These are phyloP conservation scores for Cutaneotrichosporon curvatum DNA, from an alignment of 1,284 basidiomycete genomes.

Conservation along the genomic window DNA sequence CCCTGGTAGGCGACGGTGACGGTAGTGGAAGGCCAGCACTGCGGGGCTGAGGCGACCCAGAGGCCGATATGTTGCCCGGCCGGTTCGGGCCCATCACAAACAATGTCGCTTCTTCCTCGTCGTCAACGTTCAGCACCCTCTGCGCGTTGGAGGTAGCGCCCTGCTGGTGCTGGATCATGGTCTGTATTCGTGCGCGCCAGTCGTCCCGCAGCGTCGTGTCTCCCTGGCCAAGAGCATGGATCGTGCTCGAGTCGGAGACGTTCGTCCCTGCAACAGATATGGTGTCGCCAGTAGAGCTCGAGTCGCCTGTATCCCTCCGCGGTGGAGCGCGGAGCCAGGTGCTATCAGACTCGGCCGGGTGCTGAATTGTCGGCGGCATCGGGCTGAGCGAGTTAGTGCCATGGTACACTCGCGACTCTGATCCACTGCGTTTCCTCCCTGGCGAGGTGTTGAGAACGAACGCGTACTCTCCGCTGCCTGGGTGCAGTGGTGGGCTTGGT, in stretches of 20 bases:
- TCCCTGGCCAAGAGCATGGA: constrained; percentile 16
- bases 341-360: background rate
- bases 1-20: background rate
- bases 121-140: constrained; percentile 3
- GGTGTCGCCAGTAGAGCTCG: constrained; percentile 1
- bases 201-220: constrained; percentile 30
- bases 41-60: background rate
- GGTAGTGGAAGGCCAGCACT: background rate
- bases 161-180: constrained; percentile 17
- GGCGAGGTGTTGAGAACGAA: no score
- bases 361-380: background rate
- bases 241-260: constrained; percentile 28
- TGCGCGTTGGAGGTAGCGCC: background rate
- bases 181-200: constrained; percentile 24
- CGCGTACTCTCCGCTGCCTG: no score
- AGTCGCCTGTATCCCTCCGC: constrained; percentile 2
- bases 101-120: constrained; percentile 34
- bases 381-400: background rate
- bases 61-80: no score
- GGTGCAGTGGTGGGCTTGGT: background rate
- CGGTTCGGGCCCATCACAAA: constrained; percentile 16
- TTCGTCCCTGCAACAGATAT: constrained; percentile 8
- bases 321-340: background rate
- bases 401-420: constrained; percentile 13
- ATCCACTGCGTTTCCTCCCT: constrained; percentile 17